Conservation (phyloP, 2,329 filamentous ascomycete species). For the Rhynchosporium agropyri region DNA sequence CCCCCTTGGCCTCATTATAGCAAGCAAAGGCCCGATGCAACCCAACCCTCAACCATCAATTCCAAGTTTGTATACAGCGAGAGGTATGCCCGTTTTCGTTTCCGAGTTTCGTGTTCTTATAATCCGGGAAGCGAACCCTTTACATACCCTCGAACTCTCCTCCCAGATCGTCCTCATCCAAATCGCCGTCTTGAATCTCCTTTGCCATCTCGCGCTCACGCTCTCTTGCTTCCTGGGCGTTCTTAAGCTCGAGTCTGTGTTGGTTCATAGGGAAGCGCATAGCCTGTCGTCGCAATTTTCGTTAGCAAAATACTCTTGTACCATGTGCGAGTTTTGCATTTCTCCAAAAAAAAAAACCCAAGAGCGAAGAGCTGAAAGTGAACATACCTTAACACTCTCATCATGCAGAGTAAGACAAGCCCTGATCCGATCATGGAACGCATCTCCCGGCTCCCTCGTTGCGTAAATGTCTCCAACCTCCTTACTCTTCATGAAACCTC, state of each 20-base stretch:
- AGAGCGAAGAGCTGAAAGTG: neutral
- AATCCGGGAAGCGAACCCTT: neutral
- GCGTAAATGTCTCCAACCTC: constrained; percentile 95
- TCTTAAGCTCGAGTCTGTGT: constrained; percentile 94
- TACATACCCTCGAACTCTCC: constrained; percentile 97
- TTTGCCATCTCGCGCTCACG: constrained; percentile 96
- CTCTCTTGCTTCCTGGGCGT: constrained; percentile 96
- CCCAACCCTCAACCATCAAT: constrained; percentile 9
- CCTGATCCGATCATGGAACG: constrained; percentile 94
- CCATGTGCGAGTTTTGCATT: neutral
- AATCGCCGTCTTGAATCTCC: constrained; percentile 96
- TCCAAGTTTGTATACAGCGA: constrained; percentile 32
- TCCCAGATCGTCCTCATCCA: constrained; percentile 94
- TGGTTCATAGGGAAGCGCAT: constrained; percentile 99
- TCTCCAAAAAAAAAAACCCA: neutral
- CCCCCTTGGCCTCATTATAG: neutral
- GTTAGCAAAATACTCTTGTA: constrained; percentile 19
- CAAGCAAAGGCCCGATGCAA: neutral
- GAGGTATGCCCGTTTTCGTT: neutral
- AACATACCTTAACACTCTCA: constrained; percentile 90
- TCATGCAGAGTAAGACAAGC: constrained; percentile 92
- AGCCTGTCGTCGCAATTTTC: constrained; percentile 55
- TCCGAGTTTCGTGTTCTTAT: neutral
- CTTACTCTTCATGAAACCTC: constrained; percentile 98
- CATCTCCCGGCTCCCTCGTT: constrained; percentile 92